phyloP scores from a whole-genome alignment of 768 basidiomycete genomes.

The Suillus luteus region DNA sequence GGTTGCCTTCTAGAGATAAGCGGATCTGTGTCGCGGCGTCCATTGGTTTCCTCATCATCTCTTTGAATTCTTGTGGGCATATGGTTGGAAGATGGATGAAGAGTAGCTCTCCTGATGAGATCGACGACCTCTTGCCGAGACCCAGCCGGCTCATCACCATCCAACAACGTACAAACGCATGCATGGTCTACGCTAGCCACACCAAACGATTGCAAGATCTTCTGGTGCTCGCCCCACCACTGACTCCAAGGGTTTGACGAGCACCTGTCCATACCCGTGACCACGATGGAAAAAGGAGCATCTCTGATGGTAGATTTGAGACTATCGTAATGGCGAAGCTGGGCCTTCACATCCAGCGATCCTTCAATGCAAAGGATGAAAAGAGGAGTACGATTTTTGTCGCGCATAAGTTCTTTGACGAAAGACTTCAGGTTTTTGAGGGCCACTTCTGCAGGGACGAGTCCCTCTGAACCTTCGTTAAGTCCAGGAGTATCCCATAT shows the following conservation, averaged over 20 bases:
- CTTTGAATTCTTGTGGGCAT: neutral
- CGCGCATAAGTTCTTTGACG: constrained; percentile 24
- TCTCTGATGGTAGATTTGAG: neutral
- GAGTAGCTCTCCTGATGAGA: neutral
- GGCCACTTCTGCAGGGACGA: constrained; percentile 26
- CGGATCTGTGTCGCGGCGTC: neutral
- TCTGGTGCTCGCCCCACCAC: neutral
- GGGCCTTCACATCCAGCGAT: neutral
- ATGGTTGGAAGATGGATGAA: neutral
- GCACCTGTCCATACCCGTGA: constrained; percentile 4
- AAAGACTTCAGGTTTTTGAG: constrained; percentile 26
- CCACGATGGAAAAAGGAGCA: neutral
- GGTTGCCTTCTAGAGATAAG: neutral
- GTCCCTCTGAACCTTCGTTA: constrained; percentile 24
- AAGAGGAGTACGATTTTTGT: neutral
- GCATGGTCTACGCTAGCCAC: constrained; percentile 2
- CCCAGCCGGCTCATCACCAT: neutral
- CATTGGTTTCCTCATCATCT: neutral
- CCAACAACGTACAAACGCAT: neutral
- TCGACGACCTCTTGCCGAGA: constrained; percentile 1
- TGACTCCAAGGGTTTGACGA: neutral
- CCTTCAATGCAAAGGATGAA: neutral
- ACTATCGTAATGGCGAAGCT: neutral
- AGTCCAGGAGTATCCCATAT: constrained; percentile 34
- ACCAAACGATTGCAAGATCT: neutral